These are phyloP conservation scores for Begonia masoniana DNA, from an alignment of 306 rosid species.

Conservation along the genomic window DNA sequence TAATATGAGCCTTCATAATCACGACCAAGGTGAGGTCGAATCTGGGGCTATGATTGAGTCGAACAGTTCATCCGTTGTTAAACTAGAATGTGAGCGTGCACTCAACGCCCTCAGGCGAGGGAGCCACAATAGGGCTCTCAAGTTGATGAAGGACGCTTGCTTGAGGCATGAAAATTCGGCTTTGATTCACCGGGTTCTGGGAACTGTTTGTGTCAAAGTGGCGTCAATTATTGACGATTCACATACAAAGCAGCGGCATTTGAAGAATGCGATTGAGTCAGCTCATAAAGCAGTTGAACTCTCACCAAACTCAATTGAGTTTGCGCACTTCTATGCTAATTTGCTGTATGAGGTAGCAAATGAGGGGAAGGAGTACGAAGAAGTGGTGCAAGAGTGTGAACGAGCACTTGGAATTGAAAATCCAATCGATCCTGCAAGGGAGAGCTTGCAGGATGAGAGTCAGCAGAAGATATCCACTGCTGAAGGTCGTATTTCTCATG, in stretches of 20 bases:
- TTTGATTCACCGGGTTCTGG: slow-evolving; percentile 63
- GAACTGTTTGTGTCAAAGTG: slow-evolving; percentile 62
- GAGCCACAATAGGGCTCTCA: slow-evolving; percentile 71
- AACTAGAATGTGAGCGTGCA: slow-evolving; percentile 78
- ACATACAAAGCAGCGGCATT: slow-evolving; percentile 47
- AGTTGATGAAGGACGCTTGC: slow-evolving; percentile 69
- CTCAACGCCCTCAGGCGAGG: slow-evolving; percentile 80
- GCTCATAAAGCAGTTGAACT: slow-evolving; percentile 64
- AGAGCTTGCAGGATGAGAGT: slow-evolving; percentile 82
- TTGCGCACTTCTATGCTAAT: slow-evolving; percentile 60
- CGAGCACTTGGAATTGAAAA: slow-evolving; percentile 52
- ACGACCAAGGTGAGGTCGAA: slow-evolving; percentile 37
- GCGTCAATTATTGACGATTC: slow-evolving; percentile 60
- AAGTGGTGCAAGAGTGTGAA: slow-evolving; percentile 77
- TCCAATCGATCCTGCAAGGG: slow-evolving; percentile 80
- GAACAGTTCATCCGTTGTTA: slow-evolving; percentile 40
- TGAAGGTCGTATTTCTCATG: slow-evolving; percentile 43
- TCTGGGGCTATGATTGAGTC: slow-evolving; percentile 21
- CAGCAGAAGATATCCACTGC: slow-evolving; percentile 43
- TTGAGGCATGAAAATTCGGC: slow-evolving; percentile 51
- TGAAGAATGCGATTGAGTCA: slow-evolving; percentile 67
- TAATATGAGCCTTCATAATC: not conserved
- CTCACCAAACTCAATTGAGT: slow-evolving; percentile 76
- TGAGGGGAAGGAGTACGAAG: slow-evolving; percentile 71
- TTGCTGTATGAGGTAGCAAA: slow-evolving; percentile 68